Evolutionary conservation across 1,284 basidiomycete species (phyloP), one percentile per base, ranked within the genome.

Genomic region (Psilocybe mexicana): DNA sequence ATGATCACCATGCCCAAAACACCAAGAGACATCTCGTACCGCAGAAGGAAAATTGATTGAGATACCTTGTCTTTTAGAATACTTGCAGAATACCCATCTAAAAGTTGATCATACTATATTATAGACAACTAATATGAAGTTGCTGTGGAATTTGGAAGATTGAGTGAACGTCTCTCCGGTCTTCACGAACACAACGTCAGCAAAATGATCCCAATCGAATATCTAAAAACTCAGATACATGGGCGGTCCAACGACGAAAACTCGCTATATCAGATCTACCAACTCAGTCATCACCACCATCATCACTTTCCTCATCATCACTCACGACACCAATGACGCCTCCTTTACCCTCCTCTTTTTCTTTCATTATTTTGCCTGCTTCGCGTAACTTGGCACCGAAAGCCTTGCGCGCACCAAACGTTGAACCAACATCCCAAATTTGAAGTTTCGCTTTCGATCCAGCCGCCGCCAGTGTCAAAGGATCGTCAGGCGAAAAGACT

Each of bases 371-470:
- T 62, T 81, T 80, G 1, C 93, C 92, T 7, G 87, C 85, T 61
- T 84, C 82, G 23, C 81, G 80, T 28, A 96, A 74, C 69, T 94
- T 91, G 6, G 81, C 72, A 0, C 84, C 85, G 60, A 96, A 93
- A 1, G 87, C 86, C 70, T 92, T 94, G 51, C 93, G 79, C 3
- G 84, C 92, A 26, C 90, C 90, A 14, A 80, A 74, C 67, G 92
- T 95, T 4, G 87, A 81, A 12, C 86, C 90, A 36, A 94, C 82
- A 65, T 99, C 96, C 94, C 97, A 99, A 8, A 99, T 82, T 70
- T 98, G 95, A 3, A 99, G 73, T 66, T 90, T 93, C 2, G 93
- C 96, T 67, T 93, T 92, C 6, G 92, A 94, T 3, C 97, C 97
- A 11, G 92, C 97, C 1, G 94, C 96, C 1, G 96, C 96, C 46